Conservation (phyloP, 2,329 filamentous ascomycete genomes). For the Colletotrichum sp. region DNA sequence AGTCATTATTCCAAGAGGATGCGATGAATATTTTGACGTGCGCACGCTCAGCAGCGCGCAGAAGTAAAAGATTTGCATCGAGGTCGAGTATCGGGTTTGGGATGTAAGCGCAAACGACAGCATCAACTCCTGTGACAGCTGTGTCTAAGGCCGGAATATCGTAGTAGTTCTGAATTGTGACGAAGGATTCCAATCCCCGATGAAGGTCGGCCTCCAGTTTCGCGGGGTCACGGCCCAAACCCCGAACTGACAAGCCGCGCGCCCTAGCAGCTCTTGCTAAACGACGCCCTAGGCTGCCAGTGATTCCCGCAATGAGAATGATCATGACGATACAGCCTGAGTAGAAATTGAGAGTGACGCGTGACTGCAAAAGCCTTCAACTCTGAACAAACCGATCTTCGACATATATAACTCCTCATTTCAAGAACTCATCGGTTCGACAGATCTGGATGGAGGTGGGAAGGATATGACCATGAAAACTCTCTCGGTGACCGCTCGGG, state of each 20-base stretch:
- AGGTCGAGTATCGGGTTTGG: constrained; percentile 25
- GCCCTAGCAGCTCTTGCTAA: constrained; percentile 27
- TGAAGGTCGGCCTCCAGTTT: constrained; percentile 26
- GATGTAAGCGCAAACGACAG: constrained; percentile 36
- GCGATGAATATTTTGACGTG: constrained; percentile 33
- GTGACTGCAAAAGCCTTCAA: not conserved
- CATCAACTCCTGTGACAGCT: constrained; percentile 36
- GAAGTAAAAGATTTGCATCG: constrained; percentile 38
- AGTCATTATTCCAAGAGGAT: constrained; percentile 36
- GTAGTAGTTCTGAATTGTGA: constrained; percentile 26
- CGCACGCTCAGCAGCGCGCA: constrained; percentile 39
- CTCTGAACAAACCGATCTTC: not conserved
- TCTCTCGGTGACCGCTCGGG: not conserved
- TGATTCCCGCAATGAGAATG: constrained; percentile 39
- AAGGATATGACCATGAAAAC: not conserved
- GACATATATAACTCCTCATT: not conserved
- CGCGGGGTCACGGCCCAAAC: constrained; percentile 32
- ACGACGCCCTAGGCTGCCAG: constrained; percentile 37
- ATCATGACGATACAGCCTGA: constrained; percentile 30
- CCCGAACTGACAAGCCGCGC: constrained; percentile 37
- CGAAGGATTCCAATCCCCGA: constrained; percentile 30
- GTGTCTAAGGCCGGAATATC: constrained; percentile 35
- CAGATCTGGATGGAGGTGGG: not conserved
- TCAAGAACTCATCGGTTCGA: not conserved
- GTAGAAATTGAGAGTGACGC: not conserved